Conservation (phyloP, 2,329 filamentous ascomycete genomes). For the Penicillium janthinellum region DNA sequence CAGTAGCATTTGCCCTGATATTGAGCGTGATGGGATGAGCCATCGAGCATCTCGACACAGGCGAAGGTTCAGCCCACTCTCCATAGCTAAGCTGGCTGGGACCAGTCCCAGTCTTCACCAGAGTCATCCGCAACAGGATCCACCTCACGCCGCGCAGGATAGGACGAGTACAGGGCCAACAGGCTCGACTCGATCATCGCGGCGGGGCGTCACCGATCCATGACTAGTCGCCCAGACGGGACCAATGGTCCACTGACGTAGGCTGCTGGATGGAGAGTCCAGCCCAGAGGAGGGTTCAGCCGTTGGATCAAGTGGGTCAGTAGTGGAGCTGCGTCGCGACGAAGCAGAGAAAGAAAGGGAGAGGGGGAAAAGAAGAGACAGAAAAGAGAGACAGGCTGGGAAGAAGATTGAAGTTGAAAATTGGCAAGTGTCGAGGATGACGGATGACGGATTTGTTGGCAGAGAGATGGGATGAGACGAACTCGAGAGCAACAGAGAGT, state of each 20-base stretch:
- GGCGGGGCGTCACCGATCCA: constrained; percentile 30
- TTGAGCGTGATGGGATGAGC: neutral
- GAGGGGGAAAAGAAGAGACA: neutral
- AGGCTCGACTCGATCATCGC: constrained; percentile 28
- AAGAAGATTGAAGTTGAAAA: neutral
- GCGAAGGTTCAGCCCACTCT: constrained; percentile 17
- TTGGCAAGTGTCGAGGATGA: neutral
- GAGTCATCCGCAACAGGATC: constrained; percentile 6
- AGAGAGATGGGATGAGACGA: neutral
- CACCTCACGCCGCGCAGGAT: constrained; percentile 5
- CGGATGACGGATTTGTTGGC: neutral
- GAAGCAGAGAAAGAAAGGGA: constrained; percentile 5
- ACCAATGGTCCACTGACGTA: constrained; percentile 25
- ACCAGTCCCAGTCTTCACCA: neutral
- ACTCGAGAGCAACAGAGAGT: neutral
- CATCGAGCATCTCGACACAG: constrained; percentile 1
- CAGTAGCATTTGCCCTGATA: neutral
- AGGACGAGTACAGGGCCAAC: constrained; percentile 21
- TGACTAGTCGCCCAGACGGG: constrained; percentile 25
- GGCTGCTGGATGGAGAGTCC: constrained; percentile 18
- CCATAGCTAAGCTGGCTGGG: neutral
- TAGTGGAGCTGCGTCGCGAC: constrained; percentile 15
- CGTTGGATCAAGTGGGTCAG: constrained; percentile 30
- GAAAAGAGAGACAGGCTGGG: too few relatives aligned
- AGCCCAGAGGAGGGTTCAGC: constrained; percentile 24